phyloP scores from a whole-genome alignment of 2,329 filamentous ascomycete genomes.

The Aurifilum marmelostoma region DNA sequence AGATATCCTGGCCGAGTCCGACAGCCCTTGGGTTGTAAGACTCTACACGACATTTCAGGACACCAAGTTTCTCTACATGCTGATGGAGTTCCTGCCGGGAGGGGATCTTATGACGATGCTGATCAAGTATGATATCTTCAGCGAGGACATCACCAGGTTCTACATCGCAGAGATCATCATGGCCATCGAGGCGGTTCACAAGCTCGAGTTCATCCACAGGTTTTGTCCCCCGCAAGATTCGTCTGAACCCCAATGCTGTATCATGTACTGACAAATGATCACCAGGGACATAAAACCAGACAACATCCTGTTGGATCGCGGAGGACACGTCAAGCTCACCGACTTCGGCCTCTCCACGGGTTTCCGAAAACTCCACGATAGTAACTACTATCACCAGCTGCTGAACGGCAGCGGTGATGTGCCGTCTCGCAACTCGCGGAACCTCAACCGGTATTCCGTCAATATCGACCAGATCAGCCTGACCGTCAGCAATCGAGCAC shows the following conservation, averaged over 20 bases:
- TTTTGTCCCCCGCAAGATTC: slow-evolving; percentile 37
- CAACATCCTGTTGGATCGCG: slow-evolving; percentile 76
- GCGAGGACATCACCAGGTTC: slow-evolving; percentile 80
- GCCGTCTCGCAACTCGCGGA: slow-evolving; percentile 37
- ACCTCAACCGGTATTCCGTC: slow-evolving; percentile 70
- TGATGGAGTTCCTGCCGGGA: slow-evolving; percentile 81
- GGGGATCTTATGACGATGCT: slow-evolving; percentile 85
- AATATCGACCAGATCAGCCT: slow-evolving; percentile 78
- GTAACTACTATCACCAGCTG: slow-evolving; percentile 77
- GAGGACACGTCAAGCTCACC: slow-evolving; percentile 79
- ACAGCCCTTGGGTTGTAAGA: slow-evolving; percentile 81
- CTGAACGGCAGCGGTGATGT: slow-evolving; percentile 49
- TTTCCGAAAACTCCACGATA: slow-evolving; percentile 77
- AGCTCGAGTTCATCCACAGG: slow-evolving; percentile 79
- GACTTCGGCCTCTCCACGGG: slow-evolving; percentile 82
- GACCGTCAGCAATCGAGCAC: slow-evolving; percentile 76
- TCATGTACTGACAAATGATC: neutral
- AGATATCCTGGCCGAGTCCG: slow-evolving; percentile 78
- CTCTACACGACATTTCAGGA: slow-evolving; percentile 81
- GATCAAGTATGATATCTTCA: slow-evolving; percentile 84
- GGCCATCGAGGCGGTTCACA: slow-evolving; percentile 81
- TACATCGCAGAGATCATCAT: slow-evolving; percentile 81
- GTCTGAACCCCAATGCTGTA: neutral
- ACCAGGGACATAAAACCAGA: slow-evolving; percentile 78
- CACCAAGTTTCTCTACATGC: slow-evolving; percentile 73